These are phyloP conservation scores for Aphanocladium album DNA, from an alignment of 2,329 filamentous ascomycete species.

Conservation along the genomic window DNA sequence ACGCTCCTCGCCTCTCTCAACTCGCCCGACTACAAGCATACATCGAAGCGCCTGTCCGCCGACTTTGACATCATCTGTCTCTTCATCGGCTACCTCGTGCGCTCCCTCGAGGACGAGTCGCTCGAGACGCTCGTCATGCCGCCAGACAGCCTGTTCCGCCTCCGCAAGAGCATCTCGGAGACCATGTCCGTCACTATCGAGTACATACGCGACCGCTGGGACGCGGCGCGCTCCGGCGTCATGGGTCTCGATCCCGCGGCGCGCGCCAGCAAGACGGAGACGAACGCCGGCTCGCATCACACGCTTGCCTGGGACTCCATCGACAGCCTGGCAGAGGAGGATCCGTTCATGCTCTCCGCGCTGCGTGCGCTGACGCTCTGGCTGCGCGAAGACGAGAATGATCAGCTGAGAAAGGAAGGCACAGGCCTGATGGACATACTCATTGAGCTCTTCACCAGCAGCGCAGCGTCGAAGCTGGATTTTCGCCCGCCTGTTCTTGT, in stretches of 20 bases:
- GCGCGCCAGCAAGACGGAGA: constrained; percentile 38
- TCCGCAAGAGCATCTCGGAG: constrained; percentile 57
- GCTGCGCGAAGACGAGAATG: constrained; percentile 65
- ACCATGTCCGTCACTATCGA: constrained; percentile 59
- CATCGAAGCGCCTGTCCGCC: constrained; percentile 51
- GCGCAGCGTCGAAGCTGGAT: constrained; percentile 37
- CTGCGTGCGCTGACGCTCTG: constrained; percentile 57
- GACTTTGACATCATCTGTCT: constrained; percentile 58
- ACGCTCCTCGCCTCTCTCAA: constrained; percentile 55
- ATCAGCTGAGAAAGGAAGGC: constrained; percentile 50
- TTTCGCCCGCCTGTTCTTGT: constrained; percentile 54
- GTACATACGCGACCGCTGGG: constrained; percentile 65
- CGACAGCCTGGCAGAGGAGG: constrained; percentile 42
- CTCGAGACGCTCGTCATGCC: constrained; percentile 40
- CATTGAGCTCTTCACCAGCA: constrained; percentile 42
- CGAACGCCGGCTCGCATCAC: constrained; percentile 38
- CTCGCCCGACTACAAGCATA: constrained; percentile 44
- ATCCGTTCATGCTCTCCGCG: constrained; percentile 56
- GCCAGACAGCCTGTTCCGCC: constrained; percentile 55
- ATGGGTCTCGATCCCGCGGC: constrained; percentile 57
- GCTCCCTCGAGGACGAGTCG: constrained; percentile 46
- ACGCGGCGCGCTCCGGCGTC: constrained; percentile 58
- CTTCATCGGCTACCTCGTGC: constrained; percentile 55
- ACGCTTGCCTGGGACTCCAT: constrained; percentile 56
- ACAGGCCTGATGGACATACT: constrained; percentile 59